A percentile compares a stretch with the other conserved stretches of the same genome.
Evolutionary conservation across 108 stramenopile genomes (phyloP).

Genomic region (Cyclostephanos invisitatus): DNA sequence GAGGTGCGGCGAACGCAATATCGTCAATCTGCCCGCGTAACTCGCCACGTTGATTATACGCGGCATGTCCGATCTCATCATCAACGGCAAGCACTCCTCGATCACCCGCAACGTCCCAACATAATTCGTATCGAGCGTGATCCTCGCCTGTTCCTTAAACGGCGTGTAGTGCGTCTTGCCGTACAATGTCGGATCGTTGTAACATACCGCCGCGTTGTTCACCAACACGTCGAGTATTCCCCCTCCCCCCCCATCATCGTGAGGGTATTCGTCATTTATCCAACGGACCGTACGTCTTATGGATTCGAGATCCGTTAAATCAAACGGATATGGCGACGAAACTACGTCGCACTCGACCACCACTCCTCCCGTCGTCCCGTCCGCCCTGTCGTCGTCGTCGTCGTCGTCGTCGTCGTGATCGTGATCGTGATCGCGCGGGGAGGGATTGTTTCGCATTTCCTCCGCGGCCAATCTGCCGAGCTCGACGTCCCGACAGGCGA

Average conservation of each 20-base stretch:
- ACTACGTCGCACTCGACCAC: slow-evolving; percentile 43
- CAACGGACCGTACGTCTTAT: slow-evolving; percentile 29
- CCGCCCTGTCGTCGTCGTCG: slow-evolving; percentile 10
- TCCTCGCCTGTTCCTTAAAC: slow-evolving; percentile 57
- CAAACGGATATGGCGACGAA: slow-evolving; percentile 33
- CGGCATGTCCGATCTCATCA: slow-evolving; percentile 49
- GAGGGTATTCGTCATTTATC: slow-evolving; percentile 34
- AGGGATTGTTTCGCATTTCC: slow-evolving; percentile 22
- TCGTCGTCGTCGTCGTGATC: slow-evolving; percentile 9
- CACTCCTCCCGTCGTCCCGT: neutral
- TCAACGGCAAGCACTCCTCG: slow-evolving; percentile 42
- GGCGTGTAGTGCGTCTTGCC: slow-evolving; percentile 56
- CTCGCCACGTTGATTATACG: slow-evolving; percentile 67
- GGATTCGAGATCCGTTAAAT: slow-evolving; percentile 37
- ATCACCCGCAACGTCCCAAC: slow-evolving; percentile 56
- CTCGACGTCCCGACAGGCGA: slow-evolving; percentile 48
- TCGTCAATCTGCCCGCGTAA: slow-evolving; percentile 59
- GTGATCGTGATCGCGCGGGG: neutral
- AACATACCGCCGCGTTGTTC: slow-evolving; percentile 69
- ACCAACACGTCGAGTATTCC: slow-evolving; percentile 50
- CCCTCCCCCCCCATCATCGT: slow-evolving; percentile 21
- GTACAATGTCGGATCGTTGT: slow-evolving; percentile 68
- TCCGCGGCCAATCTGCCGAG: slow-evolving; percentile 45
- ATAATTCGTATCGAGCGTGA: slow-evolving; percentile 62
- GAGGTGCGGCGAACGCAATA: slow-evolving; percentile 46